Base-by-base conservation (phyloP, 2,329 filamentous ascomycete species). In the Colletotrichum noveboracense region DNA sequence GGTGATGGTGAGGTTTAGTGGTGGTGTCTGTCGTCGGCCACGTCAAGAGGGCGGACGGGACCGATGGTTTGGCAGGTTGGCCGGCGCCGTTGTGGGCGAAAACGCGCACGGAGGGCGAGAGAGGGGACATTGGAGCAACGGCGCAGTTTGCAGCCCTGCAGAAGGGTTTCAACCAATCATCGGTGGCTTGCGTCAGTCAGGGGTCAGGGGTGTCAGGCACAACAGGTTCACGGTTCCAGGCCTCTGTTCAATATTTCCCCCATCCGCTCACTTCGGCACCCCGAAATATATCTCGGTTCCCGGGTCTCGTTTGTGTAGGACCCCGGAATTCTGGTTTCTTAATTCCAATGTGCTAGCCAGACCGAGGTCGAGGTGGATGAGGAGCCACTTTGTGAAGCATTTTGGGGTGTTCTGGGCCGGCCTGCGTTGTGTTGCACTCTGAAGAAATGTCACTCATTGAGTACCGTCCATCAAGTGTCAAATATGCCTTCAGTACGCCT, bases 241-340 rank as follows among this genome's bases (percentile, higher is more conserved):
- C 18, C 43, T 48, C 18, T 13, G 10, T 21, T 48, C n/a, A 48
- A 48, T 48, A 68, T 38, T 34, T 62, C 60, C 67, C 36, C 67
- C 56, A 34, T 48, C 21, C 21, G n/a, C 56, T 70, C 55, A 70
- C 67, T 61, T 70, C 67, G 56, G 67, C 28, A 36, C 55, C 67
- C 71, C 66, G 48, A 58, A 70, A 58, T 36, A 70, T 48, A 70
- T 70, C 28, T 64, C 66, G 56, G 52, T 64, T 70, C 30, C 71
- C 58, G 43, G 71, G 61, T n/a, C 56, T 73, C 66, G 56, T 48
- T 18, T 26, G 30, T 43, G 13, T n/a, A 5, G 26, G 70, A 38
- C 18, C 64, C 70, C 21, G 18, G 55, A 24, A 52, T 32, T 48
- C 18, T 48, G 18, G 43, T 21, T 48, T 48, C 36, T 34, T 9